These are phyloP conservation scores for Pleurotus tuber-regium DNA, from an alignment of 768 basidiomycete species.

Conservation along the genomic window DNA sequence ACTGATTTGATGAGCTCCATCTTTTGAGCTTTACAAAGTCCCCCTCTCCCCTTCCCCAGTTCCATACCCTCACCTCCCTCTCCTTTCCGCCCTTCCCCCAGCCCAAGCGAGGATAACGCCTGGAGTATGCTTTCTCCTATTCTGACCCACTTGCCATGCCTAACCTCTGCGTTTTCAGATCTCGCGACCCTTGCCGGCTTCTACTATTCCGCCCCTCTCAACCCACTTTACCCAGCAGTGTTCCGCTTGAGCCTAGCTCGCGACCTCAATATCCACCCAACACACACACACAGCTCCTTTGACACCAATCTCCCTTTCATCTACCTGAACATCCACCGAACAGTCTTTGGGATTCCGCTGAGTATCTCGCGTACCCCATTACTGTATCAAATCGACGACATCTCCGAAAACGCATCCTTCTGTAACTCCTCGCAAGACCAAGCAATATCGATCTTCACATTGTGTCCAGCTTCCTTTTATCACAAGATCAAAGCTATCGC, in stretches of 20 bases:
- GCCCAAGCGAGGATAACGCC: slow-evolving; percentile 48
- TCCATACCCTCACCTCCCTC: slow-evolving; percentile 14
- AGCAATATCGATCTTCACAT: no score
- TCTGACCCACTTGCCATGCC: slow-evolving; percentile 21
- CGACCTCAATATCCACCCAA: slow-evolving; percentile 27
- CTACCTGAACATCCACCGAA: no score
- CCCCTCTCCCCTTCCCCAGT: background rate
- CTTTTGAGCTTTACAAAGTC: slow-evolving; percentile 6
- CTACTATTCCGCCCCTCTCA: slow-evolving; percentile 47
- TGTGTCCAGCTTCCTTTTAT: background rate
- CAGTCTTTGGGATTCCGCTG: slow-evolving; percentile 15
- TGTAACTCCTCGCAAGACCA: no score
- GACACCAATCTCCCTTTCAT: no score
- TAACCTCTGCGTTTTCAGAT: slow-evolving; percentile 38
- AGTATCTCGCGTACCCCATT: slow-evolving; percentile 14
- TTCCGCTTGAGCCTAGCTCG: slow-evolving; percentile 76
- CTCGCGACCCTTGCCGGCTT: slow-evolving; percentile 96
- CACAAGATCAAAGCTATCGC: no score
- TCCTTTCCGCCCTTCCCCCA: slow-evolving; percentile 34
- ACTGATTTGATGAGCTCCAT: background rate
- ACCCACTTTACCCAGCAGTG: slow-evolving; percentile 29
- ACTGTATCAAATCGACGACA: background rate
- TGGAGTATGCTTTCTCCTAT: slow-evolving; percentile 34
- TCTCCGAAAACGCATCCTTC: background rate
- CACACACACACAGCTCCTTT: background rate